These are phyloP conservation scores for Closterium sp. DNA, from an alignment of 139 green algal species.

Conservation along the genomic window DNA sequence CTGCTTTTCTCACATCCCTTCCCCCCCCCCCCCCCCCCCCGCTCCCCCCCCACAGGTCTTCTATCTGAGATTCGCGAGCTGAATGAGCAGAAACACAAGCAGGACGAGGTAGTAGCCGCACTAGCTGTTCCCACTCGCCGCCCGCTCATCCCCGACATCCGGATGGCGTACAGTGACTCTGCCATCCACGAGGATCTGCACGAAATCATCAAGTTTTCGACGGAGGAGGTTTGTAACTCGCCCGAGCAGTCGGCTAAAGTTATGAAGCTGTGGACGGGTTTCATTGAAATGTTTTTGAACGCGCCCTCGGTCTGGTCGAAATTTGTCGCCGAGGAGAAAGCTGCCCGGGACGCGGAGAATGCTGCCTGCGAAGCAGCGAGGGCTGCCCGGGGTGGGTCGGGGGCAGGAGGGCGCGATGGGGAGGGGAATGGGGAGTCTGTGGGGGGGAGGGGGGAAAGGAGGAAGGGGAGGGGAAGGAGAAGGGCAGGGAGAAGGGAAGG, in stretches of 20 bases:
- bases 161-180: conserved; percentile 69
- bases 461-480: background rate
- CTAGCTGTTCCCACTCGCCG: conserved; percentile 7
- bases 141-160: conserved; percentile 65
- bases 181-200: conserved; percentile 74
- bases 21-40: background rate
- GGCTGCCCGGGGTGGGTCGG: conserved; percentile 13
- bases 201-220: conserved; percentile 67
- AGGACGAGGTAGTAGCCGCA: conserved; percentile 38
- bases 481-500: background rate
- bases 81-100: conserved; percentile 63
- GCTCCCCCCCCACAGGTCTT: conserved; percentile 54
- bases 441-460: background rate
- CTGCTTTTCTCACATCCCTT: background rate
- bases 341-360: conserved; percentile 21
- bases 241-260: conserved; percentile 52
- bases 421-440: background rate
- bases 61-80: conserved; percentile 85
- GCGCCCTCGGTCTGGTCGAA: conserved; percentile 48
- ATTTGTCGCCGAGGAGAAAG: conserved; percentile 18
- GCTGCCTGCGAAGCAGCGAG: conserved; percentile 30
- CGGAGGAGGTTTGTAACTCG: conserved; percentile 64
- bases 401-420: conserved; percentile 16
- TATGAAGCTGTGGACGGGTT: conserved; percentile 71
- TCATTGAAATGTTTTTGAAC: conserved; percentile 87